Evolutionary conservation across 768 basidiomycete species (phyloP).

Genomic region (Lentinula raphanica): DNA sequence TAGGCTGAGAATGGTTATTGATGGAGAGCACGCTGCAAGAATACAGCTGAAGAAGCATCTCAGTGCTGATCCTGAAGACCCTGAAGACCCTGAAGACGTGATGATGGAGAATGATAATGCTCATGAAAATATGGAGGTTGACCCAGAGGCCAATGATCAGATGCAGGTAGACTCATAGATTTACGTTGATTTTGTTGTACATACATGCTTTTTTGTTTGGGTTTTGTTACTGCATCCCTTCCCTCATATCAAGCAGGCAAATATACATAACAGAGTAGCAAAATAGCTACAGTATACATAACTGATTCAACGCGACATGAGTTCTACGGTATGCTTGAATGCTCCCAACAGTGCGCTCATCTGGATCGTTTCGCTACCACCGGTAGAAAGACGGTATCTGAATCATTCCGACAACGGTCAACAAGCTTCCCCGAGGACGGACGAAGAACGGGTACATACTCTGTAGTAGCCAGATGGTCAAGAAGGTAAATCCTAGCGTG

Average conservation of each 20-base stretch:
- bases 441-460: conserved; percentile 49
- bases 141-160: background rate
- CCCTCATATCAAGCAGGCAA: too few species aligned
- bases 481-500: conserved; percentile 87
- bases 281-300: too few species aligned
- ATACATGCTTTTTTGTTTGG: background rate
- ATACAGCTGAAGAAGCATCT: conserved; percentile 36
- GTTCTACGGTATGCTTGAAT: conserved; percentile 89
- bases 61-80: conserved; percentile 7
- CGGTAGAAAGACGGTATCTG: conserved; percentile 88
- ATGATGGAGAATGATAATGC: background rate
- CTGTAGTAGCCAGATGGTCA: conserved; percentile 91
- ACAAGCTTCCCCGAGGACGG: background rate
- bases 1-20: conserved; percentile 54
- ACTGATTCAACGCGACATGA: conserved; percentile 32
- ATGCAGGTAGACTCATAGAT: background rate
- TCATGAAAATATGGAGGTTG: background rate
- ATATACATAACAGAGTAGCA: too few species aligned
- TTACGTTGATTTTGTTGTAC: background rate
- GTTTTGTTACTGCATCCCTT: background rate
- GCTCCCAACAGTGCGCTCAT: conserved; percentile 85
- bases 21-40: conserved; percentile 49
- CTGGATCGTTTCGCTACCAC: conserved; percentile 92
- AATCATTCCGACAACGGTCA: background rate
- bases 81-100: background rate